Evolutionary conservation across 1,139 yeast species (phyloP).

Genomic region (Dujonia santamariae): DNA sequence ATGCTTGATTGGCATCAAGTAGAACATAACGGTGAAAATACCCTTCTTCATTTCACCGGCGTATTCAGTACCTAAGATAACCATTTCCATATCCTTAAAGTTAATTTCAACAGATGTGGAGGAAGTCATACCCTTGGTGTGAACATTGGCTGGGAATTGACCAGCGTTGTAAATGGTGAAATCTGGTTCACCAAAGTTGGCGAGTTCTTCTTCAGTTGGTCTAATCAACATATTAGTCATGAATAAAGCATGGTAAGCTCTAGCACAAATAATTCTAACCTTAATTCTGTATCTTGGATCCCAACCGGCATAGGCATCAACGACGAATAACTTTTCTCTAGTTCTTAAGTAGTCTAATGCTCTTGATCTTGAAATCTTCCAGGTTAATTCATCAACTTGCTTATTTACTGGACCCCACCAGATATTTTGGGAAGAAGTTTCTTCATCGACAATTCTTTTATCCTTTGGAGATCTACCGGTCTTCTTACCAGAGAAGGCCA

Average conservation of each 20-base stretch:
- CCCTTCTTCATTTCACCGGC: constrained; percentile 99
- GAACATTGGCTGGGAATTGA: constrained; percentile 96
- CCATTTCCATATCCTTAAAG: constrained; percentile 98
- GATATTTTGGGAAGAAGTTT: constrained; percentile 73
- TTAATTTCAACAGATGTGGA: constrained; percentile 94
- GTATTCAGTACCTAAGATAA: constrained; percentile 95
- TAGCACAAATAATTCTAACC: constrained; percentile 95
- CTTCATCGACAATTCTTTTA: constrained; percentile 96
- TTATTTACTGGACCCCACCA: constrained; percentile 99
- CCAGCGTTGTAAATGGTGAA: constrained; percentile 99
- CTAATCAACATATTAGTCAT: constrained; percentile 98
- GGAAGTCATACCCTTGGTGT: constrained; percentile 97
- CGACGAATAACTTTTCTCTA: constrained; percentile 89
- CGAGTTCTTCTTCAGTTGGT: constrained; percentile 88
- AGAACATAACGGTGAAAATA: constrained; percentile 97
- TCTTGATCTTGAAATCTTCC: constrained; percentile 95
- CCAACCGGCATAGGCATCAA: constrained; percentile 99
- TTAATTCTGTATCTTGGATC: constrained; percentile 97
- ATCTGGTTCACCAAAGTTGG: constrained; percentile 93
- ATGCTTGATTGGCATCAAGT: constrained; percentile 95
- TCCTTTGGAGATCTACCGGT: constrained; percentile 99
- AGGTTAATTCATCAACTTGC: constrained; percentile 89
- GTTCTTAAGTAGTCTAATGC: constrained; percentile 97
- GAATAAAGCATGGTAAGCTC: constrained; percentile 97
- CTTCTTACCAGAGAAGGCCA: constrained; percentile 94